These are phyloP conservation scores for Hyaloperonospora arabidopsidis DNA, from an alignment of 352 stramenopile species.

Conservation along the genomic window DNA sequence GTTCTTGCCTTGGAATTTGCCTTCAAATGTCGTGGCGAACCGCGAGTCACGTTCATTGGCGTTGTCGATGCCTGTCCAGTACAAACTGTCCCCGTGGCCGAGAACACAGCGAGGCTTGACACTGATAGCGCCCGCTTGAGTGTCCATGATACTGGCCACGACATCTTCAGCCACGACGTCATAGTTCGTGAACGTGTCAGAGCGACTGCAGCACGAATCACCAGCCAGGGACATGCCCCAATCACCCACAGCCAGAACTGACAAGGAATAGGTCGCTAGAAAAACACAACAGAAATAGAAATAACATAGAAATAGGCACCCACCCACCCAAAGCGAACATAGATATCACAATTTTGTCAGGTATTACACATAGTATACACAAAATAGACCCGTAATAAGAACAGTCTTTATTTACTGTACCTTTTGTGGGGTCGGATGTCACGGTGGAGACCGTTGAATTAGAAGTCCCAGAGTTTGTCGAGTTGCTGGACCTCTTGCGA, in stretches of 20 bases:
- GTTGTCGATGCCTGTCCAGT: constrained; percentile 56
- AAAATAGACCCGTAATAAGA: no score
- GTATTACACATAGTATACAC: no score
- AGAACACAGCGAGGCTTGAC: constrained; percentile 51
- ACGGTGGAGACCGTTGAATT: no score
- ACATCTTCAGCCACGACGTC: constrained; percentile 61
- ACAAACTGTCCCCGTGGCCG: constrained; percentile 67
- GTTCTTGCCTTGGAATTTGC: constrained; percentile 42
- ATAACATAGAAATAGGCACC: no score
- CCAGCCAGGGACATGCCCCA: constrained; percentile 53
- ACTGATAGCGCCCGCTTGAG: constrained; percentile 31
- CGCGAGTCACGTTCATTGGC: constrained; percentile 36
- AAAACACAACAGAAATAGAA: no score
- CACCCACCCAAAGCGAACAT: no score
- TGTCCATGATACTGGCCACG: constrained; percentile 58
- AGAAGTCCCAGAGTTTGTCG: no score
- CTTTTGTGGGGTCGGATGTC: no score
- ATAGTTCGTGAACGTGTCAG: constrained; percentile 44
- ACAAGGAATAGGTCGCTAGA: constrained; percentile 33
- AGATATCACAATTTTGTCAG: no score
- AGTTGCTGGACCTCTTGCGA: no score
- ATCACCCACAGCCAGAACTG: constrained; percentile 64
- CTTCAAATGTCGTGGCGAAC: constrained; percentile 54
- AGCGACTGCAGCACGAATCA: constrained; percentile 67
- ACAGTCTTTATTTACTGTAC: no score